Evolutionary conservation across 768 basidiomycete species (phyloP).

Genomic region (Leccinum subgranulosum): DNA sequence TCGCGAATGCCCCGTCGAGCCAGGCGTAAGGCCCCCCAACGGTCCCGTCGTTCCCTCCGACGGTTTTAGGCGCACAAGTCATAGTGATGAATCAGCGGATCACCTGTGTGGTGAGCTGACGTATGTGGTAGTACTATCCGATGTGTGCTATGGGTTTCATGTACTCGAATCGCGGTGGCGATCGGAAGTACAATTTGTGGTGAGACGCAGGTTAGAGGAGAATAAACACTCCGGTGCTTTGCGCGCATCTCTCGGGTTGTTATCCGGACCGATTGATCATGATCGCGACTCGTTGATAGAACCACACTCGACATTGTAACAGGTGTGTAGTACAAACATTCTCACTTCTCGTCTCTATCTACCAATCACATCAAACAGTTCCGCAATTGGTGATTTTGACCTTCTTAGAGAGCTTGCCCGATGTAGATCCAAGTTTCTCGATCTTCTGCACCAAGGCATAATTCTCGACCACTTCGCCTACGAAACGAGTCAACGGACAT

Average conservation of each 20-base stretch:
- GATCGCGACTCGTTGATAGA: neutral
- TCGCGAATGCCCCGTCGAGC: no score
- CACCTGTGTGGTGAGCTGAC: no score
- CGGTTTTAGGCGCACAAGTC: no score
- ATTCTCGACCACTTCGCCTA: conserved; percentile 9
- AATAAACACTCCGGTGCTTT: neutral
- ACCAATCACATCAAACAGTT: neutral
- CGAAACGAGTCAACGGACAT: neutral
- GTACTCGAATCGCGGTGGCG: no score
- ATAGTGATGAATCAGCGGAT: no score
- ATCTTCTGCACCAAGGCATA: neutral
- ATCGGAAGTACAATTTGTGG: no score
- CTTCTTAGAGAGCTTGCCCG: neutral
- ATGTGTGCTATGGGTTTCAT: no score
- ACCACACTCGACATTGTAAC: neutral
- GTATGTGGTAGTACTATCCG: no score
- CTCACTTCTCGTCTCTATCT: neutral
- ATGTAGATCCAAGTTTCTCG: neutral
- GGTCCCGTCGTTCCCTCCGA: no score
- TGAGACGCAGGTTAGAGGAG: neutral
- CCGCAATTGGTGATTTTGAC: conserved; percentile 2
- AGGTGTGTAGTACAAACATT: neutral
- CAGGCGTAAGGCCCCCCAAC: no score
- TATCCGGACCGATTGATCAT: neutral
- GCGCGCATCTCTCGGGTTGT: neutral